These are phyloP conservation scores for Penicillium desertorum DNA, from an alignment of 495 filamentous ascomycete species.

Conservation along the genomic window DNA sequence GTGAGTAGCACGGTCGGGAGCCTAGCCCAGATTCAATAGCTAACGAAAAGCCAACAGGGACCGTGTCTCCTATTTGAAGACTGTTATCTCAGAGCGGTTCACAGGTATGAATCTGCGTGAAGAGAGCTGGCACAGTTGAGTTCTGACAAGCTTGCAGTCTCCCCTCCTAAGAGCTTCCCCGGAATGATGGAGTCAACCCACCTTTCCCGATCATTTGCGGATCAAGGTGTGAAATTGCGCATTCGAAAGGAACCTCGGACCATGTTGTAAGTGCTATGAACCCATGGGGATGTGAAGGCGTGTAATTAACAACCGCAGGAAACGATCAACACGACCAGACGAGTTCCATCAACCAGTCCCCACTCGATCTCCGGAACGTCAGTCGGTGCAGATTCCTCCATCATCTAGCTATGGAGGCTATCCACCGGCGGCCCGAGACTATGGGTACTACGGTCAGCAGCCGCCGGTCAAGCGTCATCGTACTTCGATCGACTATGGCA, in stretches of 20 bases:
- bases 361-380: slow-evolving; percentile 44
- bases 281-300: not conserved
- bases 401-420: slow-evolving; percentile 37
- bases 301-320: slow-evolving; percentile 33
- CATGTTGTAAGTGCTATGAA: slow-evolving; percentile 45
- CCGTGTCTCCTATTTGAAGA: slow-evolving; percentile 65
- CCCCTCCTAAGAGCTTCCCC: slow-evolving; percentile 74
- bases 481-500: slow-evolving; percentile 46
- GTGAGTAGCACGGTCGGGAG: slow-evolving; percentile 43
- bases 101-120: slow-evolving; percentile 49
- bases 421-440: slow-evolving; percentile 37
- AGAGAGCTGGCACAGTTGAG: not conserved
- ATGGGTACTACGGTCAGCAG: slow-evolving; percentile 36
- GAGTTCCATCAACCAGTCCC: slow-evolving; percentile 40
- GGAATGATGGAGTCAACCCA: slow-evolving; percentile 91
- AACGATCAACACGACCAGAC: slow-evolving; percentile 42
- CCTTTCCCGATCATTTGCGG: slow-evolving; percentile 87
- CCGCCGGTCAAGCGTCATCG: slow-evolving; percentile 43
- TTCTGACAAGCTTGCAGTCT: slow-evolving; percentile 51
- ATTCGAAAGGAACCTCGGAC: slow-evolving; percentile 81
- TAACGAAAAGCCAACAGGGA: slow-evolving; percentile 28
- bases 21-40: not conserved
- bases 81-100: slow-evolving; percentile 71
- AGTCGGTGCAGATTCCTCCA: slow-evolving; percentile 42
- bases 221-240: slow-evolving; percentile 88